phyloP scores from a whole-genome alignment of 2,329 filamentous ascomycete species.

The Geosmithia putterillii region DNA sequence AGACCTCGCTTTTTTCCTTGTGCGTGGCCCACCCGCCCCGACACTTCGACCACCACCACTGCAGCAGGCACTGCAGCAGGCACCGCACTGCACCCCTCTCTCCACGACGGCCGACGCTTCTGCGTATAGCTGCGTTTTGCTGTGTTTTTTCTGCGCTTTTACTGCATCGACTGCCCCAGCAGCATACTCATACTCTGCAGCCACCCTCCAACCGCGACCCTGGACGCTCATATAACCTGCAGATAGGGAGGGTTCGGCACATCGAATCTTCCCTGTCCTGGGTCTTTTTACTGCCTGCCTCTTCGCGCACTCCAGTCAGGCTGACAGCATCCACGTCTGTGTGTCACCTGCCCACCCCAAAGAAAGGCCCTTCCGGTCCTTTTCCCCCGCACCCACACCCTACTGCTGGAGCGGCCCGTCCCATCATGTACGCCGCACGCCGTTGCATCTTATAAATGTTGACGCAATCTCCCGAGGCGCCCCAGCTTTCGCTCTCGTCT shows the following conservation, averaged over 20 bases:
- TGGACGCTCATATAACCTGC: background rate
- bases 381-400: conserved; percentile 3
- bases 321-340: conserved; percentile 1
- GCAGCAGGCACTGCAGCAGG: background rate
- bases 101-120: background rate
- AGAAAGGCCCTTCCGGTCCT: conserved; percentile 2
- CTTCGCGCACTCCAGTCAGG: background rate
- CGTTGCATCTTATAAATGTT: conserved; percentile 23
- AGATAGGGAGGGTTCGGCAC: background rate
- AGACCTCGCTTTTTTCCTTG: background rate
- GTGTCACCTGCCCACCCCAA: conserved; percentile 6
- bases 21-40: conserved; percentile 8
- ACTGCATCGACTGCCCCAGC: background rate
- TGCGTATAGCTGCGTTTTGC: background rate
- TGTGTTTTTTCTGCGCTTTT: background rate
- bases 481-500: conserved; percentile 1
- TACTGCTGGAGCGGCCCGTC: conserved; percentile 13
- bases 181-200: background rate
- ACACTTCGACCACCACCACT: too few species aligned
- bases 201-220: background rate
- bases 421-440: conserved; percentile 21
- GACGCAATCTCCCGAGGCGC: conserved; percentile 18
- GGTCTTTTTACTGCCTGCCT: background rate
- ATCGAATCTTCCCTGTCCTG: background rate
- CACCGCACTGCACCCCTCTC: conserved; percentile 1